Percentiles rank a stretch among this genome's conserved stretches.
Evolutionary conservation across 306 rosid species (phyloP).

Genomic region (Betula pendula): DNA sequence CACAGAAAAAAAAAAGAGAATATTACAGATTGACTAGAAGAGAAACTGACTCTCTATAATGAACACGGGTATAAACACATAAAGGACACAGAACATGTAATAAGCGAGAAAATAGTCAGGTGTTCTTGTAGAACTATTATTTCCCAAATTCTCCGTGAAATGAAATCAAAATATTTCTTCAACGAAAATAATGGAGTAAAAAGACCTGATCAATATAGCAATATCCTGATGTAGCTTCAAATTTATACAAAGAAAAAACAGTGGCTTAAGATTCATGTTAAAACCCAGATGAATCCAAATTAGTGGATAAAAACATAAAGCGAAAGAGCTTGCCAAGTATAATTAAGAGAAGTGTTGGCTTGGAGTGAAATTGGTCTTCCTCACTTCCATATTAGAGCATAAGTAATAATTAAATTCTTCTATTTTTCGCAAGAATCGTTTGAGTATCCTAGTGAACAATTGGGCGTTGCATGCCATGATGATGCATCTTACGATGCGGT

Average conservation of each 20-base stretch:
- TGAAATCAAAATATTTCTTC: not conserved
- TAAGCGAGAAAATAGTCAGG: not conserved
- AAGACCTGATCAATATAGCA: not conserved
- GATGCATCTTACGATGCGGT: conserved; percentile 13
- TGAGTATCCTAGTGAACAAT: not conserved
- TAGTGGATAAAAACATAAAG: conserved; percentile 14
- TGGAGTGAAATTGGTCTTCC: not conserved
- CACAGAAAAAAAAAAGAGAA: not conserved
- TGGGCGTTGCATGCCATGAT: conserved; percentile 13
- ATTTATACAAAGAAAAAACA: not conserved
- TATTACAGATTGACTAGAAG: not conserved
- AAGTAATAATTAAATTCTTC: conserved; percentile 6
- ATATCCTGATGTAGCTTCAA: not conserved
- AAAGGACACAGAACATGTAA: not conserved
- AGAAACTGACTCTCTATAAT: not conserved
- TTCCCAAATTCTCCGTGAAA: too few relatives aligned
- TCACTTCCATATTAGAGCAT: conserved; percentile 9
- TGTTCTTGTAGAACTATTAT: too few relatives aligned
- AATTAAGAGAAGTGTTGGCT: not conserved
- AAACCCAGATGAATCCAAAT: conserved; percentile 1
- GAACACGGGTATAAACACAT: not conserved
- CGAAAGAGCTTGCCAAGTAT: not conserved
- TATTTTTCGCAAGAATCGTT: not conserved
- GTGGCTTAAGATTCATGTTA: not conserved
- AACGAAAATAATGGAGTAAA: not conserved